phyloP scores from a whole-genome alignment of 495 filamentous ascomycete genomes.

The Penicillium manginii region DNA sequence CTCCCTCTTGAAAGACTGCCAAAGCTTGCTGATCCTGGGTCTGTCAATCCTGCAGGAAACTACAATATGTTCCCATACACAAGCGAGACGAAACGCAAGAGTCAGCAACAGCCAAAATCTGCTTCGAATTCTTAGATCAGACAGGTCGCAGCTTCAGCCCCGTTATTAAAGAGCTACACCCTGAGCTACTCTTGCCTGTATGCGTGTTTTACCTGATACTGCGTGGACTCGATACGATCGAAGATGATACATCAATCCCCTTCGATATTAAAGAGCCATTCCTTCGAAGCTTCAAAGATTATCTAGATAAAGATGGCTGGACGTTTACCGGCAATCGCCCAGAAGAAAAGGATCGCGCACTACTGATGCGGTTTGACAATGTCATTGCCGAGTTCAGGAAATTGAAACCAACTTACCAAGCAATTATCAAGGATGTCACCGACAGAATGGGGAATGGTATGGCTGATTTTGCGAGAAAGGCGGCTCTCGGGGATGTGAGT shows the following conservation, averaged over 20 bases:
- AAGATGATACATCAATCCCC: slow-evolving; percentile 95
- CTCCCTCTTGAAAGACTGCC: background rate
- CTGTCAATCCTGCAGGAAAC: background rate
- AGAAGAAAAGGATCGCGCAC: slow-evolving; percentile 89
- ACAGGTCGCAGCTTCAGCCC: slow-evolving; percentile 92
- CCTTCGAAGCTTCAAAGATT: slow-evolving; percentile 76
- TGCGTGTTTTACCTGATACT: slow-evolving; percentile 93
- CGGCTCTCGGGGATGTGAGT: slow-evolving; percentile 73
- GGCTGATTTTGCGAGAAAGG: slow-evolving; percentile 89
- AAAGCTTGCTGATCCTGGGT: background rate
- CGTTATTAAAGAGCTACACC: slow-evolving; percentile 96
- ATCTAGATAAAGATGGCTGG: slow-evolving; percentile 85
- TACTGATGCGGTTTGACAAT: slow-evolving; percentile 88
- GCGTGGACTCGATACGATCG: slow-evolving; percentile 91
- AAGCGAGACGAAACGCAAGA: background rate
- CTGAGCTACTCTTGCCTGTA: slow-evolving; percentile 87
- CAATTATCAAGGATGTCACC: slow-evolving; percentile 92
- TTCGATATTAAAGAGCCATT: slow-evolving; percentile 82
- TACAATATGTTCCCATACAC: background rate
- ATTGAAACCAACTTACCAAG: slow-evolving; percentile 80
- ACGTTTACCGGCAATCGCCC: slow-evolving; percentile 83
- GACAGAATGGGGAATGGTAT: slow-evolving; percentile 97
- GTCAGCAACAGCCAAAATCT: slow-evolving; percentile 51
- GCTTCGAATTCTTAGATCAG: slow-evolving; percentile 82
- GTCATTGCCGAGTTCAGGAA: slow-evolving; percentile 87